A percentile compares a stretch with the other conserved stretches of the same genome.
Conservation (phyloP, 1,139 yeast genomes). For the Debaryomyces singareniensis region DNA sequence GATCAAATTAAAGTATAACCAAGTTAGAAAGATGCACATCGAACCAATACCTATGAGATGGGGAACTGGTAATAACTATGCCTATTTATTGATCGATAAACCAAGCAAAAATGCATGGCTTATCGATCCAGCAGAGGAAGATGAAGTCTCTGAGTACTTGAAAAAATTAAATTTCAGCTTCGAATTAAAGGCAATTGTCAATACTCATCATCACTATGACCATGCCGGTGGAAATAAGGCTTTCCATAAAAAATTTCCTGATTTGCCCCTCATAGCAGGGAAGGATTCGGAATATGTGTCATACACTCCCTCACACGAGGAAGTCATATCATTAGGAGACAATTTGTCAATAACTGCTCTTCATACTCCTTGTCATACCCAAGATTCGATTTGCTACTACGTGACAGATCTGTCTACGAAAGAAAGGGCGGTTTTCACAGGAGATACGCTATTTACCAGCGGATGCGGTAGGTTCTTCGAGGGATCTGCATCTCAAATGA, state of each 20-base stretch:
- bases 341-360: conserved; percentile 67
- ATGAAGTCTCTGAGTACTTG: conserved; percentile 37
- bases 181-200: conserved; percentile 68
- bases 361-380: conserved; percentile 97
- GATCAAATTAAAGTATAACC: conserved; percentile 3
- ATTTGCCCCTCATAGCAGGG: conserved; percentile 79
- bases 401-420: conserved; percentile 56
- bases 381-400: conserved; percentile 86
- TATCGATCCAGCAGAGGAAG: conserved; percentile 88
- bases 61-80: conserved; percentile 89
- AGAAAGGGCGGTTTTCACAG: conserved; percentile 80
- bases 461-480: conserved; percentile 98
- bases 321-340: conserved; percentile 57
- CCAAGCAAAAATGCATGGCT: conserved; percentile 68
- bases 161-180: conserved; percentile 18
- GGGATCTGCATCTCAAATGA: conserved; percentile 82
- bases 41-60: conserved; percentile 87
- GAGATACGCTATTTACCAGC: conserved; percentile 88
- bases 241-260: conserved; percentile 37
- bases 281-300: conserved; percentile 66
- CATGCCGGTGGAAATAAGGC: conserved; percentile 84
- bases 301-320: conserved; percentile 60
- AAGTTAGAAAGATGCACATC: conserved; percentile 63
- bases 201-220: conserved; percentile 94
- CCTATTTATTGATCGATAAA: conserved; percentile 71